Evolutionary conservation across 345 rosid genomes (phyloP), one percentile per base, ranked within the genome.

Genomic region (Linum lewisii): DNA sequence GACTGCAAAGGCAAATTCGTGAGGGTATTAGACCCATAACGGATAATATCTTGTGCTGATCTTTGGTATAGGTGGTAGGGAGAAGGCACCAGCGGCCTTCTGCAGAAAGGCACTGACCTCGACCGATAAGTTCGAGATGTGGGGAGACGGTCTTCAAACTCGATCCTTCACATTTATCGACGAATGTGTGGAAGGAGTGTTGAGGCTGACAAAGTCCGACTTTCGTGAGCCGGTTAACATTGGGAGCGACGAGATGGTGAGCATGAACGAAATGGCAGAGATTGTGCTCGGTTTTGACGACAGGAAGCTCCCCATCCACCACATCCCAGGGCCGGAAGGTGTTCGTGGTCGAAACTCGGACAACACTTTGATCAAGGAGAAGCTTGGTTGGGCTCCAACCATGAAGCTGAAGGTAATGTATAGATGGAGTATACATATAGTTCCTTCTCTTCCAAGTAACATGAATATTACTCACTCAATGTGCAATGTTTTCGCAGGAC

Each of bases 261-360:
- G 99, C 88, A 93, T 93, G 99, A 93, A 93, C 53, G 94, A 84
- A 78, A 89, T 93, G 97, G 97, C 99, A 7, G 94, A 87, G 80
- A 93, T 87, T 73, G 94, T 93, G 65, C 88, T 87, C 14, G 80
- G 97, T 72, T 87, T 94, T 63, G 97, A 90, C 60, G 69, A 81
- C 70, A 94, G 79, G 78, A 90, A 79, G 64, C 96, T 87, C 54
- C 95, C 96, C 11, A 81, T 90, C 67, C 95, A 94, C 53, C 96
- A 87, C 80, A 90, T 90, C 61, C 99, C 99, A 22, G 97, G 99
- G 2, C 99, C 99, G 1, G 99, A 87, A 75, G 99, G 99, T 53
- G 97, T 94, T 20, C 97, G 99, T 60, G 99, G 99, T 6, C 91
- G 99, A 38, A 90, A 90, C 82, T 94, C 97, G 6, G 97, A 94